Conservation (phyloP, 2,329 filamentous ascomycete genomes). For the Fusarium newnesense region DNA sequence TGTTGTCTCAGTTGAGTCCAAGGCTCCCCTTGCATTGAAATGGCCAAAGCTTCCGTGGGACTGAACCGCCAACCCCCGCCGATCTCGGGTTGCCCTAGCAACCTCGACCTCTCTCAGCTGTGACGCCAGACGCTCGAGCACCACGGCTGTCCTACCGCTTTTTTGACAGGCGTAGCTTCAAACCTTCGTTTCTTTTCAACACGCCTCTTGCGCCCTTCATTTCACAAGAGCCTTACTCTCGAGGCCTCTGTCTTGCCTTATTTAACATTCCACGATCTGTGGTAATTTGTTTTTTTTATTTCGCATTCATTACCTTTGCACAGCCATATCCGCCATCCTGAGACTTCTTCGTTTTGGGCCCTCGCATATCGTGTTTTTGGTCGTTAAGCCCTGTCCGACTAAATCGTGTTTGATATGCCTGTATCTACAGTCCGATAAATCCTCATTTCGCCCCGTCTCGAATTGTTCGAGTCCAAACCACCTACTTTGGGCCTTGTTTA, state of each 20-base stretch:
- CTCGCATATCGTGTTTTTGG: slow-evolving; percentile 19
- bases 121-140: slow-evolving; percentile 29
- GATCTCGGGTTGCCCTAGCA: slow-evolving; percentile 27
- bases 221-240: slow-evolving; percentile 14
- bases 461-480: slow-evolving; percentile 22
- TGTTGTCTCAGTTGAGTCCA: slow-evolving; percentile 16
- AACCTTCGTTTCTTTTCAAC: slow-evolving; percentile 24
- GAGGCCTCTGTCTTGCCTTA: slow-evolving; percentile 24
- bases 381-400: slow-evolving; percentile 22
- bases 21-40: slow-evolving; percentile 7
- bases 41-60: slow-evolving; percentile 22
- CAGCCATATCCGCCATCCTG: slow-evolving; percentile 5
- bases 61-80: slow-evolving; percentile 23
- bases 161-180: slow-evolving; percentile 39
- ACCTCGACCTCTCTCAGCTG: slow-evolving; percentile 15
- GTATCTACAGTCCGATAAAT: slow-evolving; percentile 29
- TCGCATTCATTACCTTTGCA: slow-evolving; percentile 2
- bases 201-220: slow-evolving; percentile 27
- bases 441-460: slow-evolving; percentile 18
- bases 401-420: slow-evolving; percentile 39
- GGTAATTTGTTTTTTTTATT: slow-evolving; percentile 26
- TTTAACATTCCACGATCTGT: slow-evolving; percentile 9
- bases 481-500: slow-evolving; percentile 11
- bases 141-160: slow-evolving; percentile 37
- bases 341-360: slow-evolving; percentile 9